Evolutionary conservation across 441 rosid species (phyloP).

Genomic region (Erysimum pusillum): DNA sequence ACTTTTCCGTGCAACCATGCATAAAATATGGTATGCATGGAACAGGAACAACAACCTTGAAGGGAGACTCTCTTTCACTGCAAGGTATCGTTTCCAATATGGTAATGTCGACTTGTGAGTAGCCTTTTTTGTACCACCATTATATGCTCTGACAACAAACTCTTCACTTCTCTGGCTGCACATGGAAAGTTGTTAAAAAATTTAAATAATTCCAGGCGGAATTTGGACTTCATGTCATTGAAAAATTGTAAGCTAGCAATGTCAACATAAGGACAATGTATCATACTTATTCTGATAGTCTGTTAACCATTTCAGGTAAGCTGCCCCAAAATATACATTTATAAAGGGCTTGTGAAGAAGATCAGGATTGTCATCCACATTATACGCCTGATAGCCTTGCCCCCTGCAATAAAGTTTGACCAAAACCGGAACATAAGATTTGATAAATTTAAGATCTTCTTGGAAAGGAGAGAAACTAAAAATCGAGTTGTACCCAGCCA

Average conservation of each 20-base stretch:
- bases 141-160: constrained; percentile 84
- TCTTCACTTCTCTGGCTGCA: constrained; percentile 90
- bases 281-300: constrained; percentile 76
- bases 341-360: constrained; percentile 81
- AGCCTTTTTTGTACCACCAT: constrained; percentile 83
- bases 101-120: constrained; percentile 85
- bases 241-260: constrained; percentile 10
- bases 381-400: constrained; percentile 64
- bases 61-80: constrained; percentile 84
- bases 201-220: not conserved
- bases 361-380: constrained; percentile 66
- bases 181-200: constrained; percentile 27
- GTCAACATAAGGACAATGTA: constrained; percentile 8
- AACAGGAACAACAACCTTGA: constrained; percentile 59
- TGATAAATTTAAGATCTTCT: not conserved
- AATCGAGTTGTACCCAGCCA: constrained; percentile 60
- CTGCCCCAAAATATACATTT: constrained; percentile 88
- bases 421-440: constrained; percentile 22
- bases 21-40: not conserved
- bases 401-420: constrained; percentile 61
- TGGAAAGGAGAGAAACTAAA: constrained; percentile 19
- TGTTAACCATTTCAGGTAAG: constrained; percentile 86
- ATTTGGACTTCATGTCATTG: not conserved
- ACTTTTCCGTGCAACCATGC: constrained; percentile 15
- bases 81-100: constrained; percentile 83